A percentile compares a stretch with the other conserved stretches of the same genome.
Conservation (phyloP, 2,329 filamentous ascomycete species). For the Aspergillus vadensis region DNA sequence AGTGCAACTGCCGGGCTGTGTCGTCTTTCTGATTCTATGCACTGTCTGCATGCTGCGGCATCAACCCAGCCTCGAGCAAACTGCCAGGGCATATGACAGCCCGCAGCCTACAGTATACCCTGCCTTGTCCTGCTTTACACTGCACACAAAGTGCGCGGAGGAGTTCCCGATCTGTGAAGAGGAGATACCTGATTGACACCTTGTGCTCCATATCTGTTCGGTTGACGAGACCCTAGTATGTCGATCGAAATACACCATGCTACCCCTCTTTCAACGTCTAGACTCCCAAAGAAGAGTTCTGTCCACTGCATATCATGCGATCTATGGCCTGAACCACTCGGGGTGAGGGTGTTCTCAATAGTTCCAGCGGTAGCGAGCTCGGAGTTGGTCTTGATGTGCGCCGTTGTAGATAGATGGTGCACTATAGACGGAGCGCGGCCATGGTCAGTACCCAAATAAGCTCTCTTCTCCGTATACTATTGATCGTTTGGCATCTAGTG, state of each 20-base stretch:
- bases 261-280: neutral
- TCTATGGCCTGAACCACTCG: neutral
- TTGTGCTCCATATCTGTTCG: neutral
- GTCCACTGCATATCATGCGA: neutral
- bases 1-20: neutral
- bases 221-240: neutral
- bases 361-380: neutral
- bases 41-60: neutral
- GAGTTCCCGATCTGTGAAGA: neutral
- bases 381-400: neutral
- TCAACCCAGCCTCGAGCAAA: neutral
- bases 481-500: neutral
- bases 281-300: neutral
- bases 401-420: neutral
- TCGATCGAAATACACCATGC: slow-evolving; percentile 1
- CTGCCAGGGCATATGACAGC: neutral
- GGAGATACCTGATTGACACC: neutral
- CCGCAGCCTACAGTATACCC: neutral
- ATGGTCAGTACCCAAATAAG: neutral
- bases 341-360: neutral
- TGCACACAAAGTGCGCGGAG: neutral
- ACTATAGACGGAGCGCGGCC: neutral
- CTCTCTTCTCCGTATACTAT: neutral
- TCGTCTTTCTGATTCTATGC: neutral
- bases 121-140: neutral